A percentile compares a stretch with the other conserved stretches of the same genome.
These are phyloP conservation scores for Penicillium ochrochloron DNA, from an alignment of 495 filamentous ascomycete species.

Conservation along the genomic window DNA sequence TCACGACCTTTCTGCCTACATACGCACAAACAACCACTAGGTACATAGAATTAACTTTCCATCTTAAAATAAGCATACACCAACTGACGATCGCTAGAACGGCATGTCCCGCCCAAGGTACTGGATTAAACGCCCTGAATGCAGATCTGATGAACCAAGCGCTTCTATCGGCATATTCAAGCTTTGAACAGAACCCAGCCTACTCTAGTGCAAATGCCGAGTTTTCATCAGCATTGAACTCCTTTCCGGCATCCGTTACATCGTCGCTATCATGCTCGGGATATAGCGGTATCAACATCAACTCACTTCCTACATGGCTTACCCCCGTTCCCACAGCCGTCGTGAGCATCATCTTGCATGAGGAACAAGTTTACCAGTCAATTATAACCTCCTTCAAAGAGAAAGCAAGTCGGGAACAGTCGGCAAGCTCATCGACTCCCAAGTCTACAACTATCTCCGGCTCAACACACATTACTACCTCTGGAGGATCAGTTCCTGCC, in stretches of 20 bases:
- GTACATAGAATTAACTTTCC: neutral
- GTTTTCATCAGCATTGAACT: neutral
- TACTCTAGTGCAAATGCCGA: conserved; percentile 1
- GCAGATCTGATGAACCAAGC: neutral
- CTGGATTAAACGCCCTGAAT: neutral
- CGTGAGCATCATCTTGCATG: neutral
- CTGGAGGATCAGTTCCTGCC: neutral
- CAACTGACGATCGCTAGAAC: neutral
- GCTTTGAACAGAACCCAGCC: neutral
- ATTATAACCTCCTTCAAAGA: neutral
- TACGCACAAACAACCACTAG: neutral
- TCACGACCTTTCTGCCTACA: neutral
- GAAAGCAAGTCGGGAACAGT: neutral
- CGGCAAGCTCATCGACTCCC: neutral
- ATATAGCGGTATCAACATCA: neutral
- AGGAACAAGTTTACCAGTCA: neutral
- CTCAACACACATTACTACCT: neutral
- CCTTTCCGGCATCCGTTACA: neutral
- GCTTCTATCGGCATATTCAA: neutral
- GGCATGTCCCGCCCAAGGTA: neutral
- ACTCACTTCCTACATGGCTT: neutral
- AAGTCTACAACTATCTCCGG: neutral
- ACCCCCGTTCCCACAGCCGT: neutral
- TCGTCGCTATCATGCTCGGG: neutral
- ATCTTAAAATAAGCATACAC: neutral